Evolutionary conservation across 192 early-diverging fungal species (phyloP).

Genomic region (Coemansia sp.): DNA sequence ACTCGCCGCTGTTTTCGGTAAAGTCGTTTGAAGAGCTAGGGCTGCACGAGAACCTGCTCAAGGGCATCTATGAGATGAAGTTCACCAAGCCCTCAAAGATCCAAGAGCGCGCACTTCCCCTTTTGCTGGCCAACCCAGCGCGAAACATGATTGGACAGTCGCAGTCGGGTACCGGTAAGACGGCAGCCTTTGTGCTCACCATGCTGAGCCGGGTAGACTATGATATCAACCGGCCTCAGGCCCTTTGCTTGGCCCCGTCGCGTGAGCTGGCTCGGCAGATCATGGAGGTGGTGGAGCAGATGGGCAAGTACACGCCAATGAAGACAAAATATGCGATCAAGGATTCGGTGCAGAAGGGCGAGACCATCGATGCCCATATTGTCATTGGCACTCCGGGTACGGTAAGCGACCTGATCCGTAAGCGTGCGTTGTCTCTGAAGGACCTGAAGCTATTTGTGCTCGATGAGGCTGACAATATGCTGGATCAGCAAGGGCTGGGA

Average conservation of each 20-base stretch:
- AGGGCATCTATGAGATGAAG: constrained; percentile 92
- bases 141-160: constrained; percentile 98
- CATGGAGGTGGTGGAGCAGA: constrained; percentile 81
- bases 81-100: constrained; percentile 94
- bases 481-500: constrained; percentile 79
- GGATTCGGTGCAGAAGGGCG: constrained; percentile 57
- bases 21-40: constrained; percentile 77
- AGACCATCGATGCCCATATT: constrained; percentile 71
- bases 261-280: constrained; percentile 95
- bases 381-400: constrained; percentile 96
- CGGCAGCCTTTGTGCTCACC: constrained; percentile 90
- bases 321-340: constrained; percentile 77
- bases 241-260: constrained; percentile 85
- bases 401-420: constrained; percentile 70
- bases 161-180: constrained; percentile 97
- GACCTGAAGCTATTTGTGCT: constrained; percentile 82
- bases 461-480: constrained; percentile 99
- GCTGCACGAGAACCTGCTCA: constrained; percentile 75
- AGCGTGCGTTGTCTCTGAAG: constrained; percentile 59
- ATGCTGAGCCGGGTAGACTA: constrained; percentile 87
- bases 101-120: constrained; percentile 89
- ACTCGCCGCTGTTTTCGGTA: constrained; percentile 74
- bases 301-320: constrained; percentile 88
- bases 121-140: constrained; percentile 83
- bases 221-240: constrained; percentile 67